Base-by-base conservation (phyloP, 2,329 filamentous ascomycete genomes). In the Beauveria sp. region DNA sequence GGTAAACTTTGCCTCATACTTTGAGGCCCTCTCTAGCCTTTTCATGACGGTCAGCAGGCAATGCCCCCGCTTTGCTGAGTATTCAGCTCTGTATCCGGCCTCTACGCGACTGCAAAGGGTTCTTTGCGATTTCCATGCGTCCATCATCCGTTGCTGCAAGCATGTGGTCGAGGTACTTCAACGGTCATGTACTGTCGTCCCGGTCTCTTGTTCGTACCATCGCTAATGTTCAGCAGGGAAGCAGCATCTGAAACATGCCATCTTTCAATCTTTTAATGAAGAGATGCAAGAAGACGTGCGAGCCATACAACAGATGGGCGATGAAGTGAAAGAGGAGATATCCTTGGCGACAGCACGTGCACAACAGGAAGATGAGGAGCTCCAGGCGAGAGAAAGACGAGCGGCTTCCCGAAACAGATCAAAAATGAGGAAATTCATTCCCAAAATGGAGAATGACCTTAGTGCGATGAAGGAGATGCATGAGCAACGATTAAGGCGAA, bases 111-210 rank as follows among this genome's bases (percentile, higher is more conserved):
- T 53, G 12, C 30, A 53, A 34, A 24, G 7, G 26, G 49, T 73
- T 1, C 64, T 78, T 8, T 71, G 67, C 45, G 62, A 66, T 8
- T 77, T 77, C 52, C 68, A 76, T 47, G 70, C 73, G 0, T 67
- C 70, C 0, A 70, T 77, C 2, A 64, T 78, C 34, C 64, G 66
- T 0, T 75, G 72, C 53, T 77, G 73, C 63, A 70, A 66, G 28
- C 70, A 72, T 42, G 65, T 69, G 10, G 47, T 77, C 6, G 61
- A 69, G 55, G 64, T 65, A 2, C 59, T 69, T 2, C 68, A 67
- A 60, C 61, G 66, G 8, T n/a, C 50, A 52, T 52, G 50, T 52
- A 52, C 12, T 3, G 24, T 16, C 18, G 18, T 3, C 22, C n/a
- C 22, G 5, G 1, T 40, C 8, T 22, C 50, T 16, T 30, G 8